phyloP scores from a whole-genome alignment of 2,329 filamentous ascomycete genomes.

The Nemania diffusa region DNA sequence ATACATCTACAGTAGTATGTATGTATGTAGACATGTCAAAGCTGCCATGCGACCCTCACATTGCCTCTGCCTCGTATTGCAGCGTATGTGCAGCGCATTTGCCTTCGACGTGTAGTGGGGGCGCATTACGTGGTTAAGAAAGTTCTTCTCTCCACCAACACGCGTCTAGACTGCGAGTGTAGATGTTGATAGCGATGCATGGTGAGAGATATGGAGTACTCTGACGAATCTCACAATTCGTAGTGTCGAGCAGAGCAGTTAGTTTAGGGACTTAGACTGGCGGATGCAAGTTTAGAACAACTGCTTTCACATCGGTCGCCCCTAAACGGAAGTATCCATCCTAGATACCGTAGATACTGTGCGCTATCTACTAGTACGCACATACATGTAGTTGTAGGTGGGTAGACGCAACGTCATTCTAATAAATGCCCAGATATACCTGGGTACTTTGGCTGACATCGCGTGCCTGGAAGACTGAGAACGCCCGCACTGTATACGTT shows the following conservation, averaged over 20 bases:
- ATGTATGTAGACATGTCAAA: conserved; percentile 14
- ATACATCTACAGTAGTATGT: not conserved
- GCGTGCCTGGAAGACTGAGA: conserved; percentile 13
- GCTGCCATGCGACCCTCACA: conserved; percentile 26
- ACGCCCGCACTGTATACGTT: conserved; percentile 25
- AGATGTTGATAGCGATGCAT: not conserved
- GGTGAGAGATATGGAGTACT: not conserved
- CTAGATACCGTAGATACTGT: not conserved
- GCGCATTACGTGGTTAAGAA: conserved; percentile 23
- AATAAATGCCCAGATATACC: conserved; percentile 12
- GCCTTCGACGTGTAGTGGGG: conserved; percentile 29
- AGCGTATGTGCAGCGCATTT: conserved; percentile 20
- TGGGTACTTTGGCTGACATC: not conserved
- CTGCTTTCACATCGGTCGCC: not conserved
- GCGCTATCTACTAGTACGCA: not conserved
- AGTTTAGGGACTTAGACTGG: not conserved
- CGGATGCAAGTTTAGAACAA: not conserved
- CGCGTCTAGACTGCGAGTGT: conserved; percentile 25
- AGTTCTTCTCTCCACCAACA: conserved; percentile 21
- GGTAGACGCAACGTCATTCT: conserved; percentile 27
- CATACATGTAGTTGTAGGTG: too few species aligned
- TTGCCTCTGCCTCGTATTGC: conserved; percentile 34
- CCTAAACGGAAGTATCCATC: not conserved
- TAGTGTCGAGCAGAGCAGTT: not conserved
- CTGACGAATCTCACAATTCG: not conserved